Evolutionary conservation across 2,329 filamentous ascomycete genomes (phyloP).

Genomic region (Cadophora malorum): DNA sequence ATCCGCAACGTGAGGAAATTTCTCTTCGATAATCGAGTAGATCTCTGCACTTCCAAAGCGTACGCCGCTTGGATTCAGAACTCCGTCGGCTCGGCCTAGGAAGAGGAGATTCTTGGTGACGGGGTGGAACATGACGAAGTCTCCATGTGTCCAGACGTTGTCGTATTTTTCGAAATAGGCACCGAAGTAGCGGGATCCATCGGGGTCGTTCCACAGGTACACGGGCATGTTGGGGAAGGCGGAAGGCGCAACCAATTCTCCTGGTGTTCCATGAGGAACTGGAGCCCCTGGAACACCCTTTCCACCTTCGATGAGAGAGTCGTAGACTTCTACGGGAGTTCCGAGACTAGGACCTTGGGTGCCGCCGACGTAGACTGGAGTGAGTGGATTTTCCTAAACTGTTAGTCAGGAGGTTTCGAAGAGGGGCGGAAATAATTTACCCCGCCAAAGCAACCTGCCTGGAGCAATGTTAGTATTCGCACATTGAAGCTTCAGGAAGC

Average conservation of each 20-base stretch:
- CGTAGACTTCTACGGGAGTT: slow-evolving; percentile 64
- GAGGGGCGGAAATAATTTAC: slow-evolving; percentile 58
- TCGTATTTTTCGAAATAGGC: slow-evolving; percentile 69
- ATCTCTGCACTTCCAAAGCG: slow-evolving; percentile 83
- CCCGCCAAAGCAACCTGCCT: slow-evolving; percentile 63
- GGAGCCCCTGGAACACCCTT: slow-evolving; percentile 49
- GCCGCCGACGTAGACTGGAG: slow-evolving; percentile 67
- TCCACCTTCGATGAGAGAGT: slow-evolving; percentile 60
- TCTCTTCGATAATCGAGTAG: slow-evolving; percentile 73
- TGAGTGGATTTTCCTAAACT: slow-evolving; percentile 67
- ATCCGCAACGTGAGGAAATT: slow-evolving; percentile 71
- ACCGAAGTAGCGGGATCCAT: slow-evolving; percentile 53
- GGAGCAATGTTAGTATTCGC: not conserved
- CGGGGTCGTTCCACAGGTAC: slow-evolving; percentile 65
- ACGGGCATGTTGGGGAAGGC: slow-evolving; percentile 80
- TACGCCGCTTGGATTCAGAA: slow-evolving; percentile 80
- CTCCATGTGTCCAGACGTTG: slow-evolving; percentile 81
- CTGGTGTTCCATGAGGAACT: slow-evolving; percentile 66
- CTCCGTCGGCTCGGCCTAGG: slow-evolving; percentile 76
- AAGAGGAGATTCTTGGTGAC: slow-evolving; percentile 69
- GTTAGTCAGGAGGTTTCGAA: not conserved
- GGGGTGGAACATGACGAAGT: slow-evolving; percentile 77
- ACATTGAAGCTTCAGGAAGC: not conserved
- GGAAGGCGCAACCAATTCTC: slow-evolving; percentile 74
- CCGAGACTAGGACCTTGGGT: slow-evolving; percentile 60